Evolutionary conservation across 2,329 filamentous ascomycete genomes (phyloP).

Genomic region (Fusarium sp.): DNA sequence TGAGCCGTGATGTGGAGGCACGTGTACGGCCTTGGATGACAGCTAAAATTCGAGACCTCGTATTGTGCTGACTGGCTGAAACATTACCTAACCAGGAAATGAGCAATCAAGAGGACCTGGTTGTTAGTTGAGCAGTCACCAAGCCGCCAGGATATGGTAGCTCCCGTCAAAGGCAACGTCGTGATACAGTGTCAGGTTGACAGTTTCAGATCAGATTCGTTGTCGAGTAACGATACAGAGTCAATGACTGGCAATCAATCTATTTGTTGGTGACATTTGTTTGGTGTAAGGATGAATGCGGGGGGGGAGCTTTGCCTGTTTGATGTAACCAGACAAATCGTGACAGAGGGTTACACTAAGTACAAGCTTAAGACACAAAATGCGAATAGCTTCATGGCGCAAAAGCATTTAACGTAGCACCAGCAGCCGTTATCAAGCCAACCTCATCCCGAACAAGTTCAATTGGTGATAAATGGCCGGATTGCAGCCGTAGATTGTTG

Average conservation of each 20-base stretch:
- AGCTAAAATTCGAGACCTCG: neutral
- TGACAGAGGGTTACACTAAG: slow-evolving; percentile 19
- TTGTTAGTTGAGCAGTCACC: neutral
- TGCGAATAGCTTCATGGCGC: slow-evolving; percentile 27
- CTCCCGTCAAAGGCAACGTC: slow-evolving; percentile 22
- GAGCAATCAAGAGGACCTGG: neutral
- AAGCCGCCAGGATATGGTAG: neutral
- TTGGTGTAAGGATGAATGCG: slow-evolving; percentile 7
- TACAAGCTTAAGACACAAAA: neutral
- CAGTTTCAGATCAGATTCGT: slow-evolving; percentile 5
- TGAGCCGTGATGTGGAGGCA: neutral
- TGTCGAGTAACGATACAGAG: slow-evolving; percentile 16
- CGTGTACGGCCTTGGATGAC: neutral
- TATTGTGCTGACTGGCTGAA: slow-evolving; percentile 4
- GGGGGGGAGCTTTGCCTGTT: slow-evolving; percentile 17
- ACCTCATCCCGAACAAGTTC: neutral
- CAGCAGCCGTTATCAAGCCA: slow-evolving; percentile 22
- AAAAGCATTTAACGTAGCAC: slow-evolving; percentile 20
- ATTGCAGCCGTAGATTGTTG: slow-evolving; percentile 34
- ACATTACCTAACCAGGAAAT: neutral
- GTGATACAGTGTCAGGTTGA: slow-evolving; percentile 18
- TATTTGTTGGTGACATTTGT: slow-evolving; percentile 16
- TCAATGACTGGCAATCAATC: neutral
- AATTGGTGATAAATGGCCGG: slow-evolving; percentile 37
- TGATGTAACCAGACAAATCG: slow-evolving; percentile 28